Evolutionary conservation across 1,139 yeast genomes (phyloP).

Genomic region (Yamadazyma mexicana): DNA sequence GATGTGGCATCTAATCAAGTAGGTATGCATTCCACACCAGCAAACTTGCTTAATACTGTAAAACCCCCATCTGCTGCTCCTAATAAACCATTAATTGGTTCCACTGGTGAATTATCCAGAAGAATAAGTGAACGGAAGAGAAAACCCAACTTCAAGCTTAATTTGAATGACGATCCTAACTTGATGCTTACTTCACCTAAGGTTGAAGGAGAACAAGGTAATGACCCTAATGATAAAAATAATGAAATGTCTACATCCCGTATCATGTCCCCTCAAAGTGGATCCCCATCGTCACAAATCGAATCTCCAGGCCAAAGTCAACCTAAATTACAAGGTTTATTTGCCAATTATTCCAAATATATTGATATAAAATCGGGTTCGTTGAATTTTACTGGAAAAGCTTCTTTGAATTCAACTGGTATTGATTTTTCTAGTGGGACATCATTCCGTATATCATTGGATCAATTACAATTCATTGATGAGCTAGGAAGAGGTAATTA

Average conservation of each 20-base stretch:
- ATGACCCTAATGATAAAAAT: slow-evolving; percentile 2
- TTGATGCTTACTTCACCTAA: background rate
- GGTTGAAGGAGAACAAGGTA: background rate
- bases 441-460: slow-evolving; percentile 81
- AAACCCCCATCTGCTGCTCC: background rate
- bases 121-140: slow-evolving; percentile 38
- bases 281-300: background rate
- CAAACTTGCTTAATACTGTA: background rate
- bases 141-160: slow-evolving; percentile 41
- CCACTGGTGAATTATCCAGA: slow-evolving; percentile 38
- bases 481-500: slow-evolving; percentile 95
- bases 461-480: slow-evolving; percentile 78
- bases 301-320: slow-evolving; percentile 6
- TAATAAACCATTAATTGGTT: slow-evolving; percentile 11
- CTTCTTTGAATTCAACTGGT: slow-evolving; percentile 88
- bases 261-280: slow-evolving; percentile 1
- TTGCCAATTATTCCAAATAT: slow-evolving; percentile 82
- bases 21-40: background rate
- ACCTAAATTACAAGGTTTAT: slow-evolving; percentile 52
- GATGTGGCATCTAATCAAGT: slow-evolving; percentile 7
- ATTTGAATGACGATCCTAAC: slow-evolving; percentile 19
- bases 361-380: slow-evolving; percentile 91
- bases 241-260: slow-evolving; percentile 7
- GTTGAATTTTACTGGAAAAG: slow-evolving; percentile 88
- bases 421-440: slow-evolving; percentile 88